A percentile compares a stretch with the other conserved stretches of the same genome.
Conservation (phyloP, 2,329 filamentous ascomycete genomes). For the Beauveria medogensis region DNA sequence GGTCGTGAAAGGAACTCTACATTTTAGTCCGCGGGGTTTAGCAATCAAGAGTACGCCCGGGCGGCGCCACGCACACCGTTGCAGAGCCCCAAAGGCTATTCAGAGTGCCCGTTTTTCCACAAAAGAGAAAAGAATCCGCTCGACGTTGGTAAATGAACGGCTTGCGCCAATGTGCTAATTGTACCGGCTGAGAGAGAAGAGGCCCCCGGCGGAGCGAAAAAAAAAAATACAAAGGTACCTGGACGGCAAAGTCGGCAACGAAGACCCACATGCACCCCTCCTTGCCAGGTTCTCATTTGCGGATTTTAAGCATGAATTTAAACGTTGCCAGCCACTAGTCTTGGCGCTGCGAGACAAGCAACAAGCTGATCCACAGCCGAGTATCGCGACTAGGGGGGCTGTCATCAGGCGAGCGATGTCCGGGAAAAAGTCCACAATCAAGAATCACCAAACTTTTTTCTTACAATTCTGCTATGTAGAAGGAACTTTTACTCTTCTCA, state of each 20-base stretch:
- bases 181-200: background rate
- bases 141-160: no score
- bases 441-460: no score
- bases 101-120: no score
- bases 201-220: background rate
- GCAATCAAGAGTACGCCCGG: background rate
- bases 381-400: background rate
- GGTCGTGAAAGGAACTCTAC: no score
- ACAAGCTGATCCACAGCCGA: slow-evolving; percentile 1
- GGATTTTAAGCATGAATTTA: slow-evolving; percentile 43
- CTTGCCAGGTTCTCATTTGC: slow-evolving; percentile 9
- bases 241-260: slow-evolving; percentile 11
- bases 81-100: background rate
- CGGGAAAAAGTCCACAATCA: no score
- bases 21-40: background rate
- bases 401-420: background rate
- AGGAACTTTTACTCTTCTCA: accelerated
- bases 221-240: slow-evolving; percentile 7
- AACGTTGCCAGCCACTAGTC: slow-evolving; percentile 38
- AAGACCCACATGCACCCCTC: background rate
- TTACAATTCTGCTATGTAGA: no score
- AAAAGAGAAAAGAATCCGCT: no score
- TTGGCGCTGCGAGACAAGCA: slow-evolving; percentile 26
- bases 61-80: background rate
- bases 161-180: no score